Evolutionary conservation across 352 stramenopile genomes (phyloP), one percentile per base, ranked within the genome.

Genomic region (Phytophthora litchii): DNA sequence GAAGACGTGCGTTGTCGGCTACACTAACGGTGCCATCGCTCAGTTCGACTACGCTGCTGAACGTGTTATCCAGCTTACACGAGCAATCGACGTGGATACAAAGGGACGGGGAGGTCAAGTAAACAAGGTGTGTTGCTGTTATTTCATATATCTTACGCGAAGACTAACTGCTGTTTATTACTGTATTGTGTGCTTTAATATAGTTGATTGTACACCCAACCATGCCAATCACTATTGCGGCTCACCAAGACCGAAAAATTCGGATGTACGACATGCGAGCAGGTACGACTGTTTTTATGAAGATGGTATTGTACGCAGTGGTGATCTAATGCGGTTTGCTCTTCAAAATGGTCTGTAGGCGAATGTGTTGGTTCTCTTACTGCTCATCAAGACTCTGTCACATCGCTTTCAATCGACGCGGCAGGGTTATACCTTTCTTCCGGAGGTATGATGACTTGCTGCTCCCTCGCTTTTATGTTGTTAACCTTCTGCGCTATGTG

Each of bases 261-360:
- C 81, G 87, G 21, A 78, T 95, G 72, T 95, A 94, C 59, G 87
- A 95, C 67, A 83, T 95, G 67, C 87, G 87, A 46, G 82, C 81
- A 65, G 61, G 61, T 65, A 54, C 16, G 54, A 46, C 29, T 31
- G 12, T 12, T 36, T 43, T 23, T 10, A 50, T 37, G 17, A 3
- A 5, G 19, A 5, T 35, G 2, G 3, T 27, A 20, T 27, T 19
- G 19, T 45, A 31, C 20, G 31, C 13, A 20, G 10, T 4, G 16
- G 38, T 38, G 19, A 21, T 23, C 34, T 48, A 54, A 42, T 12
- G 13, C 10, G 16, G 8, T 37, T 17, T 57, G 13, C 9, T 21
- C 16, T 42, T 16, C 7, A 10, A 23, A n/a, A 40, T 57, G n/a
- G 0, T 14, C 36, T 83, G 1, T 11, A 69, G 87, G 84, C 23